Base-by-base conservation (phyloP, 139 green algal species). In the Edaphochlamys debaryana region DNA sequence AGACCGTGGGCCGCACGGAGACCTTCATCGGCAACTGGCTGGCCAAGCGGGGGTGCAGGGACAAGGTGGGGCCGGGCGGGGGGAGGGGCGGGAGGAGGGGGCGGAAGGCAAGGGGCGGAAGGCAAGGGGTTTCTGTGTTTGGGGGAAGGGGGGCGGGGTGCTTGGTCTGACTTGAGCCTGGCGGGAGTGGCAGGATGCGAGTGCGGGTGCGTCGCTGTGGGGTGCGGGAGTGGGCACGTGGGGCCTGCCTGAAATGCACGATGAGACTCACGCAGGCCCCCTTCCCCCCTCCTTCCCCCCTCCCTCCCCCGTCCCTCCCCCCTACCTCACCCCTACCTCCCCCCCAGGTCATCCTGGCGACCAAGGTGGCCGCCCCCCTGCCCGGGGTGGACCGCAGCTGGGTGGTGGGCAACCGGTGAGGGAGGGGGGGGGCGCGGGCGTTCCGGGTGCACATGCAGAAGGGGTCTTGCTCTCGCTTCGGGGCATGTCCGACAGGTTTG, bases 21-120 rank as follows among this genome's bases (percentile, higher is more conserved):
- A 77, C 90, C 56, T 94, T 92, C 86, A 92, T 98, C 56, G 95
- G 95, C 48, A 88, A 77, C 30, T 98, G 95, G 93, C 48, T 98
- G 17, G 73, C 87, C 83, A 87, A 88, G 2, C 86, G 91, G 4
- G 83, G 87, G 34, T 87, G 84, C 83, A 67, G 93, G 20, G 82
- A 88, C 42, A 89, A 93, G 84, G 88, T 87, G 42, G 0, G 71
- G 41, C 27, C 8, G 27, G 68, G 68, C 9, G 68, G 6, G 34
- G 1, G 41, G 41, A 27, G 68, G 3, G 29, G 40, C 4, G 63
- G 17, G 22, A 32, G 1, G 63, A 13, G 32, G 63, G 15, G 37
- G 50, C 15, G 9, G 48, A 9, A 54, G 11, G 48, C 11, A 54
- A 23, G 48, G 9, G 9, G 9, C 11, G 48, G 15, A 54, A 54